Conservation (phyloP, 257 asterid genomes). For the Solanum piurae region DNA sequence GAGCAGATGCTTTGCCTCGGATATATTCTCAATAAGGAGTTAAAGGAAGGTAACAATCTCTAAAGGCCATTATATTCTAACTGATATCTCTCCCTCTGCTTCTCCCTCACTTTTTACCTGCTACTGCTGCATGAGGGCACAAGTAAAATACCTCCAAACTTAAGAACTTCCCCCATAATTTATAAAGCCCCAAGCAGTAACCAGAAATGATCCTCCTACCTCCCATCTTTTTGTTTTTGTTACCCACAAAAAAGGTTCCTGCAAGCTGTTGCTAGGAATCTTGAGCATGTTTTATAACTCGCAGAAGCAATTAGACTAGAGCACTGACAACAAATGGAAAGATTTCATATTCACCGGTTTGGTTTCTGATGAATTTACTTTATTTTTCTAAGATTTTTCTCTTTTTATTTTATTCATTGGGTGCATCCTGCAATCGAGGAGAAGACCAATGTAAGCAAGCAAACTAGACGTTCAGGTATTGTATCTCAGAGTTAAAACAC, state of each 20-base stretch:
- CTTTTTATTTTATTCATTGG: background rate
- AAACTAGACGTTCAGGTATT: background rate
- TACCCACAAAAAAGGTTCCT: background rate
- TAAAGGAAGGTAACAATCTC: background rate
- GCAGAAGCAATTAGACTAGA: background rate
- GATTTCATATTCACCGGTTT: background rate
- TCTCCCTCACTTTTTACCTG: background rate
- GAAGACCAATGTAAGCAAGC: background rate
- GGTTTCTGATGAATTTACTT: background rate
- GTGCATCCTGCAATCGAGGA: background rate
- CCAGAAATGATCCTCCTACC: background rate
- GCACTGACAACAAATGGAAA: background rate
- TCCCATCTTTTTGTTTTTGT: background rate
- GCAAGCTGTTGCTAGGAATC: background rate
- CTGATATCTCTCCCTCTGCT: background rate
- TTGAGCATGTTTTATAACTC: background rate
- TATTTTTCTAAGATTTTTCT: background rate
- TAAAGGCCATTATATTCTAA: background rate
- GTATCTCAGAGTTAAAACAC: background rate
- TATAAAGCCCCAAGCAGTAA: background rate
- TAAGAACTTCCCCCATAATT: background rate
- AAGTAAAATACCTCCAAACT: background rate
- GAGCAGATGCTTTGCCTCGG: background rate
- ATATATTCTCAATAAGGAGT: background rate
- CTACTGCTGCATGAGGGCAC: background rate